phyloP scores from a whole-genome alignment of 2,329 filamentous ascomycete genomes.

The Dendryphion nanum region DNA sequence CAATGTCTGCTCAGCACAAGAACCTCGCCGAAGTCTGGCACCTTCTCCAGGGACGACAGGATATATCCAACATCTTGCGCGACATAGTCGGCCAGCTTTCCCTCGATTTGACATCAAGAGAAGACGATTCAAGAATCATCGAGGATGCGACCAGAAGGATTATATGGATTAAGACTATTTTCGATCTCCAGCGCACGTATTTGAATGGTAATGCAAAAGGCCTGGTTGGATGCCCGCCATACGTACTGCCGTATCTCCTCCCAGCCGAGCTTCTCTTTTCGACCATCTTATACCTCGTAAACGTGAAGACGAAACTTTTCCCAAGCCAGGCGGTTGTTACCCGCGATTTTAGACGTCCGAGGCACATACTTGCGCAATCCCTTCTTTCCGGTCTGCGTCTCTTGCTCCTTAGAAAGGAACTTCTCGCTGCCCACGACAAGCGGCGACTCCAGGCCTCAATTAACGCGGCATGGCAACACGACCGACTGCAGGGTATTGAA shows the following conservation, averaged over 20 bases:
- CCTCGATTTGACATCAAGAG: conserved; percentile 24
- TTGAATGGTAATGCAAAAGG: conserved; percentile 25
- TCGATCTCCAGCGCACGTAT: conserved; percentile 36
- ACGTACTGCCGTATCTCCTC: conserved; percentile 27
- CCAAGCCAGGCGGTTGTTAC: conserved; percentile 23
- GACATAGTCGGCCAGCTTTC: conserved; percentile 39
- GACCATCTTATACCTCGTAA: conserved; percentile 35
- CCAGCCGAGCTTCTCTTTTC: conserved; percentile 33
- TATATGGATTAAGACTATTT: conserved; percentile 38
- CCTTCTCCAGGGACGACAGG: conserved; percentile 32
- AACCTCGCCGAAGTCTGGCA: conserved; percentile 37
- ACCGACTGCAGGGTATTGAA: conserved; percentile 31
- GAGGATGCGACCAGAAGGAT: conserved; percentile 27
- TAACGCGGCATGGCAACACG: conserved; percentile 32
- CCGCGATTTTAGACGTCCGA: conserved; percentile 18
- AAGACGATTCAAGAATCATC: conserved; percentile 17
- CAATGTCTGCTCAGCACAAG: conserved; percentile 25
- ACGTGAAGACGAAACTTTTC: conserved; percentile 31
- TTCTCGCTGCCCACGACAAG: conserved; percentile 22
- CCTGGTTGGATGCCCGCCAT: conserved; percentile 27
- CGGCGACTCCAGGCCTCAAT: conserved; percentile 31
- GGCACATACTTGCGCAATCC: conserved; percentile 20
- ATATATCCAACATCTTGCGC: conserved; percentile 33
- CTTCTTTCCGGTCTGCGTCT: conserved; percentile 36
- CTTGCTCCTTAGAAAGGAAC: conserved; percentile 30